Conservation (phyloP, 108 stramenopile species). For the Nannochloropsis granulata region DNA sequence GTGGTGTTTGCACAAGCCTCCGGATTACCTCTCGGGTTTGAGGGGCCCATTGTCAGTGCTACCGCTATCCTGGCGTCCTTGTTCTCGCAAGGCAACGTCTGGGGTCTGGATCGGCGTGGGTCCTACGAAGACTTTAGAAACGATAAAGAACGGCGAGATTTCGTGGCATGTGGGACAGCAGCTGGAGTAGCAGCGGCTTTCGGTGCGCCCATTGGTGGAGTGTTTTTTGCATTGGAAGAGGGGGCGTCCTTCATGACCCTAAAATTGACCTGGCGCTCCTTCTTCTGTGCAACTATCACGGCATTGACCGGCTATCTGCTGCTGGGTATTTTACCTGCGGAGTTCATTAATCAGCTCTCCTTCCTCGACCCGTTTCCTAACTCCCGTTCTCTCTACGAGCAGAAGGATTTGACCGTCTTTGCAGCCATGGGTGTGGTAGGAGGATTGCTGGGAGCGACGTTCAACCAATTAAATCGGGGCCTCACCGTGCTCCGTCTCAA, state of each 20-base stretch:
- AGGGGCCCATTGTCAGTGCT: slow-evolving; percentile 65
- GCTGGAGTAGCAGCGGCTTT: slow-evolving; percentile 67
- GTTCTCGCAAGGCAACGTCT: background rate
- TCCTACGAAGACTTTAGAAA: slow-evolving; percentile 30
- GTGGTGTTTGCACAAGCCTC: slow-evolving; percentile 50
- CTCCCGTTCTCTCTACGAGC: background rate
- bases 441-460: slow-evolving; percentile 29
- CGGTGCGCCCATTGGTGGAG: slow-evolving; percentile 66
- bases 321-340: background rate
- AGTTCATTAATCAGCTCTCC: background rate
- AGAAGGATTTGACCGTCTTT: slow-evolving; percentile 25
- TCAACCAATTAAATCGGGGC: slow-evolving; percentile 28
- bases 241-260: slow-evolving; percentile 48
- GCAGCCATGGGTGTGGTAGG: slow-evolving; percentile 28
- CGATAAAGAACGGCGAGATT: slow-evolving; percentile 51
- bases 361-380: background rate
- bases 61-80: slow-evolving; percentile 36
- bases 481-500: slow-evolving; percentile 16
- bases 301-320: background rate
- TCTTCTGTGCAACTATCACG: slow-evolving; percentile 5
- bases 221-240: slow-evolving; percentile 45
- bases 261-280: slow-evolving; percentile 44
- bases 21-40: slow-evolving; percentile 56
- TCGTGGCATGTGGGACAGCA: slow-evolving; percentile 55
- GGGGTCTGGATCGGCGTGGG: background rate